Conservation (phyloP, 768 basidiomycete genomes). For the Podaxis carcinomalis region DNA sequence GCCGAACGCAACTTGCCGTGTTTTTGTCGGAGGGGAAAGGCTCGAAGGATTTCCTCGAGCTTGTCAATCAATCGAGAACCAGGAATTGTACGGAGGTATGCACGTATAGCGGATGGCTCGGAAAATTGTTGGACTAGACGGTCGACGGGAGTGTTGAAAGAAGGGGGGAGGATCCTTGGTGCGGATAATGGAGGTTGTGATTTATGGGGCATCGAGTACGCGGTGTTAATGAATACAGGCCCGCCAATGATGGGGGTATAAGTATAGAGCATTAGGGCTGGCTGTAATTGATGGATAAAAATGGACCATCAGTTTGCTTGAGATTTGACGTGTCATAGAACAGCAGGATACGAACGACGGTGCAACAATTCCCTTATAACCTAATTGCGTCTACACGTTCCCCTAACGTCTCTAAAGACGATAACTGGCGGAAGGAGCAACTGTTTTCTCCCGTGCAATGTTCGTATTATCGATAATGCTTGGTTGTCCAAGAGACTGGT, state of each 20-base stretch:
- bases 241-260: slow-evolving; percentile 3
- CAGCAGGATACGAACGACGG: neutral
- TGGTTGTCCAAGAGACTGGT: slow-evolving; percentile 24
- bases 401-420: neutral
- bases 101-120: slow-evolving; percentile 7
- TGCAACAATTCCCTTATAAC: neutral
- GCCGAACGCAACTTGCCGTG: slow-evolving; percentile 2
- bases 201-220: slow-evolving; percentile 1
- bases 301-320: neutral
- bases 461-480: neutral
- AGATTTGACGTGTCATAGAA: neutral
- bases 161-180: neutral
- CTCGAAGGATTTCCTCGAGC: slow-evolving; percentile 2
- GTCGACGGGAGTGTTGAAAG: slow-evolving; percentile 6
- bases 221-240: neutral
- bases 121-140: slow-evolving; percentile 1
- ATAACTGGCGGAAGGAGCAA: neutral
- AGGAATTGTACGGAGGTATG: slow-evolving; percentile 2
- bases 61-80: slow-evolving; percentile 7
- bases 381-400: neutral
- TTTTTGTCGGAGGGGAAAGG: neutral
- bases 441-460: neutral
- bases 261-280: neutral
- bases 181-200: neutral
- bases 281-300: slow-evolving; percentile 4